Evolutionary conservation across 2,329 filamentous ascomycete species (phyloP).

Genomic region (Apiospora marii): DNA sequence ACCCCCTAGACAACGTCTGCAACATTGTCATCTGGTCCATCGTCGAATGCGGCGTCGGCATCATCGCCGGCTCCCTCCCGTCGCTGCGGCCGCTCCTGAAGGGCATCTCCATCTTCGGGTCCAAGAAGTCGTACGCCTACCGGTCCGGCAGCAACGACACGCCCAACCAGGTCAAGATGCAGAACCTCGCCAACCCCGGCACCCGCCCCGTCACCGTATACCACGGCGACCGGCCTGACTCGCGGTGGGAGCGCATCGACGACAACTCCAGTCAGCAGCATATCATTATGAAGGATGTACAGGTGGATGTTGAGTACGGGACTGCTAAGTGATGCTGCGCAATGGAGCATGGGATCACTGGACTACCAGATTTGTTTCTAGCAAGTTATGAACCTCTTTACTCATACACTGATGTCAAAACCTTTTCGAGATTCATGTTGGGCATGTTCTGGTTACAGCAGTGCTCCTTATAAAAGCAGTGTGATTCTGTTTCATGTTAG

Average conservation of each 20-base stretch:
- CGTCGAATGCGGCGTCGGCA: constrained; percentile 39
- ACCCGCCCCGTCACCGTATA: constrained; percentile 27
- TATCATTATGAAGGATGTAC: constrained; percentile 34
- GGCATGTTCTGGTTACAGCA: too few species aligned
- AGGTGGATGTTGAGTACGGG: constrained; percentile 31
- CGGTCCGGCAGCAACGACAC: background rate
- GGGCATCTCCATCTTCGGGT: background rate
- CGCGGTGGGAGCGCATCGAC: constrained; percentile 22
- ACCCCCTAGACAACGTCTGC: constrained; percentile 14
- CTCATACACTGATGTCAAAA: too few species aligned
- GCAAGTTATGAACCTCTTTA: too few species aligned
- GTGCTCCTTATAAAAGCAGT: too few species aligned
- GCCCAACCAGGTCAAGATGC: background rate
- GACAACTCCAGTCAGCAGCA: constrained; percentile 28
- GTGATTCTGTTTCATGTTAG: too few species aligned
- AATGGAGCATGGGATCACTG: too few species aligned
- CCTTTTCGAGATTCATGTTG: too few species aligned
- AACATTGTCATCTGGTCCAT: constrained; percentile 38
- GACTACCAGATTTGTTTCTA: too few species aligned
- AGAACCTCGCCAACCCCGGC: background rate
- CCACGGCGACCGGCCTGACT: constrained; percentile 10
- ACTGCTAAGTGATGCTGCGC: background rate
- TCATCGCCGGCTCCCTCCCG: constrained; percentile 39
- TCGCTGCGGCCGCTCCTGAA: constrained; percentile 34
- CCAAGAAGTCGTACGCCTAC: background rate